Evolutionary conservation across 352 stramenopile genomes (phyloP).

Genomic region (Phytopythium delawarense): DNA sequence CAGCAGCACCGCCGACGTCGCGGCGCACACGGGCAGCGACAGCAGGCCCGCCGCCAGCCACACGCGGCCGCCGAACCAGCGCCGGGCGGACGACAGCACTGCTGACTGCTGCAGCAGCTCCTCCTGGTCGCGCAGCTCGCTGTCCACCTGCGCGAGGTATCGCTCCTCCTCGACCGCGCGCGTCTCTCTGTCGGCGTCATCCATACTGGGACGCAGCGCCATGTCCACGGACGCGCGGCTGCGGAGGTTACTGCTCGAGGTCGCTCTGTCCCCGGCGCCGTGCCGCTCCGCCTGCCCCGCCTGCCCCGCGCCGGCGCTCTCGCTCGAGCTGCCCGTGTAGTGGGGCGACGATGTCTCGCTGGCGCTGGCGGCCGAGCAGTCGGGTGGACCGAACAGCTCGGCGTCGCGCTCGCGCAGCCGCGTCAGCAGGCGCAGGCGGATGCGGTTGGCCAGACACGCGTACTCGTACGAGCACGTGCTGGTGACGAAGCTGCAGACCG

Average conservation of each 20-base stretch:
- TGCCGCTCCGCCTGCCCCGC: neutral
- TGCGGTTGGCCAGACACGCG: conserved; percentile 63
- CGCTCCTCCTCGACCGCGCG: conserved; percentile 16
- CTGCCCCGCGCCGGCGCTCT: conserved; percentile 7
- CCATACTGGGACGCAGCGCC: neutral
- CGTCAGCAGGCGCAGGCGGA: conserved; percentile 45
- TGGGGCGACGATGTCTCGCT: conserved; percentile 19
- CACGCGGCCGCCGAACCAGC: conserved; percentile 25
- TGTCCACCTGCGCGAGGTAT: conserved; percentile 23
- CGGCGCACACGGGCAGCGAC: conserved; percentile 22
- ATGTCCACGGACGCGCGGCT: conserved; percentile 4
- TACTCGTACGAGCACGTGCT: conserved; percentile 73
- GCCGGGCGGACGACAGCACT: conserved; percentile 18
- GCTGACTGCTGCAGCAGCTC: conserved; percentile 20
- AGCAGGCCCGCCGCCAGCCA: conserved; percentile 41
- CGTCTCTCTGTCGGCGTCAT: conserved; percentile 6
- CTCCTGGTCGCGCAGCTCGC: conserved; percentile 21
- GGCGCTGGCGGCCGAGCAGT: neutral
- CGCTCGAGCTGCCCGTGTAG: conserved; percentile 3
- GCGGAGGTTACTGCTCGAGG: neutral
- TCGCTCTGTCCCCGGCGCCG: neutral
- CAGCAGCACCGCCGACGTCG: conserved; percentile 33
- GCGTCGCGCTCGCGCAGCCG: conserved; percentile 25
- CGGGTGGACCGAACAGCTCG: neutral
- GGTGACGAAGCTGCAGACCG: conserved; percentile 60